Conservation (phyloP, 2,329 filamentous ascomycete genomes). For the Fusarium sublunatum region DNA sequence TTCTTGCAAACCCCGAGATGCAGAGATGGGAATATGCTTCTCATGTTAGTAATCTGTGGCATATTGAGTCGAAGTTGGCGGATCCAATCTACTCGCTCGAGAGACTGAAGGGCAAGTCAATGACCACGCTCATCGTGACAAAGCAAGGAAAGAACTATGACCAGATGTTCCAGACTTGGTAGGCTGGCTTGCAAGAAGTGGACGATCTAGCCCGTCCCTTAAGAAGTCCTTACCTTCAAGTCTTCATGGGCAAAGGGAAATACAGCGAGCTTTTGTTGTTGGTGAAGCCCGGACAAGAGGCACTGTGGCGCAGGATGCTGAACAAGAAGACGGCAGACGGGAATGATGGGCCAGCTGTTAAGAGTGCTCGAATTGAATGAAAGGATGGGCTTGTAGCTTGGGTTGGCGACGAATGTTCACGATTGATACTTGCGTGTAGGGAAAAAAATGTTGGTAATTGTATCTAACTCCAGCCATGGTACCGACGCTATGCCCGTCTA, state of each 20-base stretch:
- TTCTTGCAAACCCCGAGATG: conserved; percentile 6
- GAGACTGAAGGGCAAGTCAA: not conserved
- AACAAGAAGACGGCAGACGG: not conserved
- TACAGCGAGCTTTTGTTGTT: conserved; percentile 13
- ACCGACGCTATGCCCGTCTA: conserved; percentile 24
- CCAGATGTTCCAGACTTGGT: not conserved
- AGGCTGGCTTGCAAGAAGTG: not conserved
- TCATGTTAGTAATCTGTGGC: not conserved
- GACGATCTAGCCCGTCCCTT: not conserved
- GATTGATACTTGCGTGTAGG: conserved; percentile 3
- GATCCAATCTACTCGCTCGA: conserved; percentile 6
- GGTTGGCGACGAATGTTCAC: not conserved
- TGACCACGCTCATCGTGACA: conserved; percentile 3
- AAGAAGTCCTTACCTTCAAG: conserved; percentile 7
- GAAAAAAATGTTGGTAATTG: conserved; percentile 6
- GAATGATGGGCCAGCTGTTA: not conserved
- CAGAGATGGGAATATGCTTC: not conserved
- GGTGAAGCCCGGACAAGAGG: not conserved
- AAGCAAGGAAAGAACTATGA: conserved; percentile 12
- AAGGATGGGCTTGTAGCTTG: not conserved
- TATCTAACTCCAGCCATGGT: conserved; percentile 38
- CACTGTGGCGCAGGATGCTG: not conserved
- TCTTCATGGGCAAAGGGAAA: conserved; percentile 9
- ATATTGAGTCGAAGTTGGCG: not conserved
- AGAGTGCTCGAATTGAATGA: not conserved